Evolutionary conservation across 805 yeast genomes (phyloP).

Genomic region (Pichia thaimueangensis): DNA sequence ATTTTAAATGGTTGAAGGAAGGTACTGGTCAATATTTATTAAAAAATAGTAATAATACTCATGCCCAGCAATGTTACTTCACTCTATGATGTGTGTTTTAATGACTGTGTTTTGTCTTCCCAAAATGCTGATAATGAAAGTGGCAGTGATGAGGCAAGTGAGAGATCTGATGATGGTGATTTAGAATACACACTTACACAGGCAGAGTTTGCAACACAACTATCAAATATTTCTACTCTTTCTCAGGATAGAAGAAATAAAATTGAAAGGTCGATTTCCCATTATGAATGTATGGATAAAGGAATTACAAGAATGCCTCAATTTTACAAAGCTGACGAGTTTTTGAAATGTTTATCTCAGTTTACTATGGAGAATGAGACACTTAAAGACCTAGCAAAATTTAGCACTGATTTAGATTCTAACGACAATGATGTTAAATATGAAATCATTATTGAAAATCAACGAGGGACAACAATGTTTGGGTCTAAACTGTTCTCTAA

Average conservation of each 20-base stretch:
- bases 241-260: conserved; percentile 4
- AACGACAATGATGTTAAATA: conserved; percentile 14
- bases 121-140: neutral
- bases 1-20: no score
- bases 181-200: conserved; percentile 1
- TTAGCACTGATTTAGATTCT: conserved; percentile 7
- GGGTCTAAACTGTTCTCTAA: conserved; percentile 46
- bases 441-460: conserved; percentile 47
- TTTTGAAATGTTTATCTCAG: conserved; percentile 21
- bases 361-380: conserved; percentile 14
- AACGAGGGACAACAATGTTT: conserved; percentile 45
- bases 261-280: conserved; percentile 18
- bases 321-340: conserved; percentile 22
- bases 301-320: conserved; percentile 27
- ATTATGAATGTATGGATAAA: conserved; percentile 24
- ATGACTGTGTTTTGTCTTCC: no score
- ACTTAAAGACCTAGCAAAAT: conserved; percentile 10
- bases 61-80: no score
- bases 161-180: neutral
- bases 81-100: no score
- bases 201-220: conserved; percentile 3
- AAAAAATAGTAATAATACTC: no score
- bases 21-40: no score
- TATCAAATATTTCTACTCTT: conserved; percentile 2
- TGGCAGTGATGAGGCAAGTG: neutral